phyloP scores from a whole-genome alignment of 306 rosid genomes.

The Lagenaria siceraria region DNA sequence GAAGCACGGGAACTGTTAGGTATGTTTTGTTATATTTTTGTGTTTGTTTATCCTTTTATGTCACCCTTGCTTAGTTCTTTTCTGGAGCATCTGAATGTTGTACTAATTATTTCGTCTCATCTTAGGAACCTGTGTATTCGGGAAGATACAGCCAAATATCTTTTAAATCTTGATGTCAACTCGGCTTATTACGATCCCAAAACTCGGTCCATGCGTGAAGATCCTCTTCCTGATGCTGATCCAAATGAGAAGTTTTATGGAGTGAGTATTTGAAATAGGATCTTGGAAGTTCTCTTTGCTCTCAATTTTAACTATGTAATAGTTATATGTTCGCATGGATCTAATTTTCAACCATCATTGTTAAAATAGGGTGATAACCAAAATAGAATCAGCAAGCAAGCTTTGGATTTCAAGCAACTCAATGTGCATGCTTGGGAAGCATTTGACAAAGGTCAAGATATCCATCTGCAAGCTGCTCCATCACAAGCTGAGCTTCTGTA shows the following conservation, averaged over 20 bases:
- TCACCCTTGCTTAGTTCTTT: not conserved
- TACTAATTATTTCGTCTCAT: not conserved
- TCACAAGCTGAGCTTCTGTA: constrained; percentile 55
- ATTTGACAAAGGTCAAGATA: constrained; percentile 56
- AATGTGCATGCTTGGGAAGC: constrained; percentile 53
- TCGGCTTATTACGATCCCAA: constrained; percentile 50
- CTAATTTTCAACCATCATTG: not conserved
- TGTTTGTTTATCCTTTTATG: not conserved
- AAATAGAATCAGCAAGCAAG: constrained; percentile 42
- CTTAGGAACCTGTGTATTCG: constrained; percentile 38
- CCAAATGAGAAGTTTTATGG: constrained; percentile 53
- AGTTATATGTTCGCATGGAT: not conserved
- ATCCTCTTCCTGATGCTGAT: constrained; percentile 58
- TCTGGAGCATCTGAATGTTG: not conserved
- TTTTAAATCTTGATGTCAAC: constrained; percentile 39
- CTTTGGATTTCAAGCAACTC: constrained; percentile 46
- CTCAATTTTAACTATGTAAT: not conserved
- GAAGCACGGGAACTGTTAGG: constrained; percentile 64
- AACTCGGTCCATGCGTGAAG: constrained; percentile 49
- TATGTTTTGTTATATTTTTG: not conserved
- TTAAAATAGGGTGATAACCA: constrained; percentile 36
- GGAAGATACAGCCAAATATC: constrained; percentile 49
- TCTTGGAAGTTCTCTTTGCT: not conserved
- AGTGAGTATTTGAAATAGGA: constrained; percentile 17
- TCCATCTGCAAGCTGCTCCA: constrained; percentile 62